phyloP scores from a whole-genome alignment of 73 alveolate genomes.

The Uronychia binucleata region DNA sequence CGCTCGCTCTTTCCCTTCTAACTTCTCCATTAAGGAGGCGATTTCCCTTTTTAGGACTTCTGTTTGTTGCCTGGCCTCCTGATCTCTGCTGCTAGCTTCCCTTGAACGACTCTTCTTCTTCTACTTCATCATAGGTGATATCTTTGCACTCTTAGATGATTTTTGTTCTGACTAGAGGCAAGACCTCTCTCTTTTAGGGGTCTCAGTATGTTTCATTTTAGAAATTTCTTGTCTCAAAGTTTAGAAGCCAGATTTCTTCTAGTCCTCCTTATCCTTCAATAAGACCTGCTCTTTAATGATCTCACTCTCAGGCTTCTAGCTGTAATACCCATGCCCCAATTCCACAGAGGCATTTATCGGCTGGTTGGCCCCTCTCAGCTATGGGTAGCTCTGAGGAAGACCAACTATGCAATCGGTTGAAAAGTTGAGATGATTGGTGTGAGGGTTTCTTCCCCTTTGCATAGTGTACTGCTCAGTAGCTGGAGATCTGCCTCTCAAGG shows the following conservation, averaged over 20 bases:
- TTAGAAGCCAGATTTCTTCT: background rate
- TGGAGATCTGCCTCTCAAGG: no score
- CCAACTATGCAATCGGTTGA: no score
- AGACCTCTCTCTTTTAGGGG: background rate
- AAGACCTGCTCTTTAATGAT: no score
- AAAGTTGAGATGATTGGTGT: no score
- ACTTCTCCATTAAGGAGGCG: constrained; percentile 13
- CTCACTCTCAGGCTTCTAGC: no score
- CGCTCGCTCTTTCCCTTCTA: constrained; percentile 3
- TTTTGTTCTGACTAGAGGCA: no score
- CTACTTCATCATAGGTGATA: background rate
- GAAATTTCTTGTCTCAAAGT: background rate
- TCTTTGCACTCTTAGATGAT: background rate
- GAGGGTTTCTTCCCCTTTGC: no score
- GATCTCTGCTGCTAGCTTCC: background rate
- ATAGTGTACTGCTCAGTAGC: no score
- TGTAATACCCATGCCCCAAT: no score
- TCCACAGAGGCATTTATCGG: no score
- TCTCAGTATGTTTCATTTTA: background rate
- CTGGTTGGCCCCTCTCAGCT: no score
- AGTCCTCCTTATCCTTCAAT: background rate
- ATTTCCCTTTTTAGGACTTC: background rate
- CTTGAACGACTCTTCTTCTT: constrained; percentile 5
- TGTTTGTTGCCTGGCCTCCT: background rate
- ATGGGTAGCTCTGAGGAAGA: no score